Conservation (phyloP, 306 rosid species). For the Chamaecrista fasciculata region DNA sequence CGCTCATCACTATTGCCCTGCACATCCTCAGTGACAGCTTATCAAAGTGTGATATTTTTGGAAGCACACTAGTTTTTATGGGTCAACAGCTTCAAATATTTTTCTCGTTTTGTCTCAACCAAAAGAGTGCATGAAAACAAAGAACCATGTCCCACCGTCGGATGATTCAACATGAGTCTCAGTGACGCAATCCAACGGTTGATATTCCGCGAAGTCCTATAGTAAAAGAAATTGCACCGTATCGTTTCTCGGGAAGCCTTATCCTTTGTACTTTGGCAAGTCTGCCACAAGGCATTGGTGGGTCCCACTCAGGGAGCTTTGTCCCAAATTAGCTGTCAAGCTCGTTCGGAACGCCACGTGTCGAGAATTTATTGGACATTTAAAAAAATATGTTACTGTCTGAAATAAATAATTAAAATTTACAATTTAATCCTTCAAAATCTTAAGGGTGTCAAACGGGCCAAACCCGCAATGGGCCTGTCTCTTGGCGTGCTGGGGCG, state of each 20-base stretch:
- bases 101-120: background rate
- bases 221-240: background rate
- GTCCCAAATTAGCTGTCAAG: slow-evolving; percentile 37
- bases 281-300: slow-evolving; percentile 63
- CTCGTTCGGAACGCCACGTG: slow-evolving; percentile 26
- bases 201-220: rapidly evolving
- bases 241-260: slow-evolving; percentile 20
- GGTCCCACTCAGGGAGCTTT: slow-evolving; percentile 48
- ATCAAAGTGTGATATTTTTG: slow-evolving; percentile 46
- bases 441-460: too few species aligned
- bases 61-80: slow-evolving; percentile 43
- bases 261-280: slow-evolving; percentile 53
- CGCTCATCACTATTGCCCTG: slow-evolving; percentile 38
- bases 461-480: too few species aligned
- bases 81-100: slow-evolving; percentile 31
- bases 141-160: background rate
- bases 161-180: background rate
- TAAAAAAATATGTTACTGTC: too few species aligned
- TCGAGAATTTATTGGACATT: background rate
- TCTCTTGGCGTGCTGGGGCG: too few species aligned
- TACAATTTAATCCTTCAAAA: too few species aligned
- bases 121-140: background rate
- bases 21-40: slow-evolving; percentile 36
- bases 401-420: too few species aligned
- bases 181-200: background rate